Conservation (phyloP, 805 yeast genomes). For the Wickerhamiella kazuoi region DNA sequence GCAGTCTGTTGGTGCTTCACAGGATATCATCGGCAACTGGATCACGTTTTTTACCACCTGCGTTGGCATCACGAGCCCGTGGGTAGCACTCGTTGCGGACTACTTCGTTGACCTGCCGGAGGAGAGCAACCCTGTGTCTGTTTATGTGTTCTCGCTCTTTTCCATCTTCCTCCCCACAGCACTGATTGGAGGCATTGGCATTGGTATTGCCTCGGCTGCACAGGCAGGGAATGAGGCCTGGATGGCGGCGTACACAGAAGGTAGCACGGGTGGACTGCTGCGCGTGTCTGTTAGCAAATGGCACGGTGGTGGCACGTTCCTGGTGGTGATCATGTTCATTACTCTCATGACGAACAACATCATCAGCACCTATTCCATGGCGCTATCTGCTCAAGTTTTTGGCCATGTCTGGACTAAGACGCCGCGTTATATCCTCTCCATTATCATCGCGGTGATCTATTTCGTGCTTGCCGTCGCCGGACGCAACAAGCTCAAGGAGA, state of each 20-base stretch:
- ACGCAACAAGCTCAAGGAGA: conserved; percentile 48
- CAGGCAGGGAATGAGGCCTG: conserved; percentile 34
- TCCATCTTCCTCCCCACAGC: conserved; percentile 56
- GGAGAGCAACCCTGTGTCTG: conserved; percentile 34
- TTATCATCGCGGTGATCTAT: conserved; percentile 43
- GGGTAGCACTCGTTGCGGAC: conserved; percentile 80
- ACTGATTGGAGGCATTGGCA: conserved; percentile 55
- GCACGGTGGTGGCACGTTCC: conserved; percentile 63
- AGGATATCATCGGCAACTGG: conserved; percentile 49
- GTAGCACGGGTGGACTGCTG: conserved; percentile 64
- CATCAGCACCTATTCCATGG: conserved; percentile 64
- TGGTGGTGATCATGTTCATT: conserved; percentile 48
- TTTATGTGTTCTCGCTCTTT: conserved; percentile 44
- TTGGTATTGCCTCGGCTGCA: conserved; percentile 53
- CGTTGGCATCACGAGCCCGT: conserved; percentile 66
- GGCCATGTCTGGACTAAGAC: conserved; percentile 31
- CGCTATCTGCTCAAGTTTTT: conserved; percentile 49
- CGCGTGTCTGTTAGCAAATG: conserved; percentile 48
- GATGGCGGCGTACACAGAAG: conserved; percentile 33
- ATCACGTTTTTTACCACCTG: conserved; percentile 53
- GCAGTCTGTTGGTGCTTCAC: conserved; percentile 23
- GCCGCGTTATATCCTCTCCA: conserved; percentile 70
- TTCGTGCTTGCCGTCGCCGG: conserved; percentile 63
- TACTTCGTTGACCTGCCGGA: conserved; percentile 72
- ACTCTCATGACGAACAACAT: conserved; percentile 70